Evolutionary conservation across 2,329 filamentous ascomycete genomes (phyloP).

Genomic region (Sarocladium kiliense): DNA sequence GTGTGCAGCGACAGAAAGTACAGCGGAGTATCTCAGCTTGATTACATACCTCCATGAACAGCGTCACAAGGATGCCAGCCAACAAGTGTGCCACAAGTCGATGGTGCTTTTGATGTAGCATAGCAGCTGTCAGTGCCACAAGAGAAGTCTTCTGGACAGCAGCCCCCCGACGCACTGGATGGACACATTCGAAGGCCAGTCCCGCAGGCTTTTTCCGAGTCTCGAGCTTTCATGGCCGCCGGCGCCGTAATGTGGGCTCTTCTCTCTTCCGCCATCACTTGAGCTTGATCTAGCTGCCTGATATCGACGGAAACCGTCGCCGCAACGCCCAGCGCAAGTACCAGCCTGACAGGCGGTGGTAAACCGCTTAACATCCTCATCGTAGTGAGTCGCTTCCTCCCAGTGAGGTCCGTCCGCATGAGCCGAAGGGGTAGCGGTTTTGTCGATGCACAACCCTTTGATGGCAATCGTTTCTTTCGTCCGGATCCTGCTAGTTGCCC

Average conservation of each 20-base stretch:
- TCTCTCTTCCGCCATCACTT: conserved; percentile 16
- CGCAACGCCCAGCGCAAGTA: background rate
- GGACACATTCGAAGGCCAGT: conserved; percentile 28
- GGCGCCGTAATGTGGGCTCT: conserved; percentile 11
- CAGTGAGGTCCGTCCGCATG: no score
- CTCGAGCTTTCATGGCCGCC: conserved; percentile 15
- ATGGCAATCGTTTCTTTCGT: no score
- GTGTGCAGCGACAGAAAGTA: no score
- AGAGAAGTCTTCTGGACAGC: conserved; percentile 42
- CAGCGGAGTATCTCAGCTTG: no score
- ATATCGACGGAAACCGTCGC: conserved; percentile 19
- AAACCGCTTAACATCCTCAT: background rate
- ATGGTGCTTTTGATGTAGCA: conserved; percentile 38
- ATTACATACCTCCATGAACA: background rate
- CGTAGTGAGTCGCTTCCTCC: background rate
- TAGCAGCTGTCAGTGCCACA: conserved; percentile 44
- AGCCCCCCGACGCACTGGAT: conserved; percentile 36
- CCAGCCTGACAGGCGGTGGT: background rate
- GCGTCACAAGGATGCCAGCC: conserved; percentile 37
- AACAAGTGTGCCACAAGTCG: conserved; percentile 28
- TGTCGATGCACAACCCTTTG: no score
- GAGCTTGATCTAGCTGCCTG: conserved; percentile 24
- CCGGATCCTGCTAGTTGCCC: no score
- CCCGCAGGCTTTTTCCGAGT: conserved; percentile 18
- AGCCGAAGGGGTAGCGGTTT: no score